Evolutionary conservation across 2,329 filamentous ascomycete species (phyloP).

Genomic region (Trichoderma polysporum): DNA sequence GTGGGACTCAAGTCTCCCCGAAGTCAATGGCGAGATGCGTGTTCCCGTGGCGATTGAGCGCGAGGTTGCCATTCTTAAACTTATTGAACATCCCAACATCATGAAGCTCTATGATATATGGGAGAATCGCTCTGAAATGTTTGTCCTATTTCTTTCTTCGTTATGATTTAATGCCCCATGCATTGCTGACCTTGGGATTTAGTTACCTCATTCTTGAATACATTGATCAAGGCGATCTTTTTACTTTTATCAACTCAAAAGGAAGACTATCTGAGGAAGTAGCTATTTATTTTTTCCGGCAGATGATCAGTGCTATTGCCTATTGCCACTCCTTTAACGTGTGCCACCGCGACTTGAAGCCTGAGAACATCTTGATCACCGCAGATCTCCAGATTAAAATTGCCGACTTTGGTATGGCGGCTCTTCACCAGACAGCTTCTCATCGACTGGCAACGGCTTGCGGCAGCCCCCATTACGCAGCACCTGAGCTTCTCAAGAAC

Average conservation of each 20-base stretch:
- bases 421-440: constrained; percentile 75
- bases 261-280: constrained; percentile 77
- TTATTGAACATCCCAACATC: constrained; percentile 92
- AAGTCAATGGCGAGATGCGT: constrained; percentile 60
- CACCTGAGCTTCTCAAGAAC: constrained; percentile 82
- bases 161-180: not conserved
- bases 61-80: constrained; percentile 95
- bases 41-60: constrained; percentile 89
- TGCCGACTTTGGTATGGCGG: constrained; percentile 97
- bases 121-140: constrained; percentile 96
- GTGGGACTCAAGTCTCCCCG: constrained; percentile 60
- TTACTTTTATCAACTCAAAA: constrained; percentile 75
- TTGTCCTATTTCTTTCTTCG: constrained; percentile 38
- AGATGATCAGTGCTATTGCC: constrained; percentile 87
- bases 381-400: constrained; percentile 78
- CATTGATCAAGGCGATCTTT: constrained; percentile 76
- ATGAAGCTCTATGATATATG: constrained; percentile 95
- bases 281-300: constrained; percentile 81
- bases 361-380: constrained; percentile 92
- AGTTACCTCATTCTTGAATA: constrained; percentile 96
- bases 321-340: constrained; percentile 96
- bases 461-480: constrained; percentile 94
- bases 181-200: not conserved
- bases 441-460: constrained; percentile 85
- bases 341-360: constrained; percentile 93